Evolutionary conservation across 257 asterid species (phyloP), one percentile per base, ranked within the genome.

Genomic region (Solanum corneliomulleri): DNA sequence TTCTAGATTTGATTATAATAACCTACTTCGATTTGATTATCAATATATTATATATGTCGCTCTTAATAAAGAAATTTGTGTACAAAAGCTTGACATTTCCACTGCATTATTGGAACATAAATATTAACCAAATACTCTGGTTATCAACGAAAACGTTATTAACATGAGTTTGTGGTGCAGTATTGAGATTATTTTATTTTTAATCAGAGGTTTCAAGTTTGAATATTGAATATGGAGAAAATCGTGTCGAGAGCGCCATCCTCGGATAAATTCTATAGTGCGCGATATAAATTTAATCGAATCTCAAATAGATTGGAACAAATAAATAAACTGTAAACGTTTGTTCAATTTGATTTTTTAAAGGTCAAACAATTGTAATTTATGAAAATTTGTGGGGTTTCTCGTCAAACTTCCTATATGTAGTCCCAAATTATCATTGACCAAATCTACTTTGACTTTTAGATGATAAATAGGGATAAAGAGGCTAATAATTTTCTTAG

Each of bases 241-340:
- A 35, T 35, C 7, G 7, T 35, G 7, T 35, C 0, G 7, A 35
- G 39, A 35, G 39, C 1, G 1, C 39, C 1, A 35, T 6, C n/a
- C 39, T 35, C 1, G 0, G 1, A 35, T 35, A 7, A 35, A 4
- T 35, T 0, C 7, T 6, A 5, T 35, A 5, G 7, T 4, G 7
- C 7, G 39, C 39, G 39, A 35, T 35, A 0, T 0, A 35, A 5
- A 35, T 35, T 35, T 5, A 35, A 35, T 35, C 0, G 0, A 35
- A 35, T 7, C 7, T 35, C 39, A 1, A 35, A 35, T 35, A 35
- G 39, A 35, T 35, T 35, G 39, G 39, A 35, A 35, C 7, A 35
- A 35, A 35, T 35, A 35, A 35, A 35, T 5, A 35, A 35, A 35
- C 7, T 7, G 9, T 77, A 12, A 76, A 14, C 23, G 9, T 42